Percentiles rank a stretch among this genome's conserved stretches.
These are phyloP conservation scores for Zygosaccharomyces bisporus DNA, from an alignment of 805 yeast species.

Conservation along the genomic window DNA sequence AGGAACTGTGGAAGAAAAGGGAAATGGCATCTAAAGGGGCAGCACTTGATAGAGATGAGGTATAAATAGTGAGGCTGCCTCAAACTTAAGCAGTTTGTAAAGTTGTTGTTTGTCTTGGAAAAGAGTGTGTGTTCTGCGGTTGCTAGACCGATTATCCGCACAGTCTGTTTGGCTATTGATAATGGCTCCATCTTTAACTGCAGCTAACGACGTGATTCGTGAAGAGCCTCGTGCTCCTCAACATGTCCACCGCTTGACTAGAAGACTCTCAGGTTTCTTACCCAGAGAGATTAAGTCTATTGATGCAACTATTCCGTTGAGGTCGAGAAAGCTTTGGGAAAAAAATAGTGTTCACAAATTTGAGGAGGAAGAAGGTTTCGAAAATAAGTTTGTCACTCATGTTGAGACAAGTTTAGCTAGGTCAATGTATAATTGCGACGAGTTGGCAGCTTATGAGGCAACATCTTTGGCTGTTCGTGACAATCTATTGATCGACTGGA, in stretches of 20 bases:
- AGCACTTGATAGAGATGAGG: background rate
- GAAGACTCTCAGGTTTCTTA: slow-evolving; percentile 86
- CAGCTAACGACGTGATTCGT: slow-evolving; percentile 30
- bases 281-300: slow-evolving; percentile 83
- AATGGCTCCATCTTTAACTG: slow-evolving; percentile 22
- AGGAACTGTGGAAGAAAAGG: background rate
- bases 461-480: slow-evolving; percentile 77
- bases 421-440: slow-evolving; percentile 87
- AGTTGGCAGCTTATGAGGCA: slow-evolving; percentile 89
- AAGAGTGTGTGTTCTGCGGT: background rate
- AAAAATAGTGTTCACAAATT: slow-evolving; percentile 57
- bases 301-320: slow-evolving; percentile 76
- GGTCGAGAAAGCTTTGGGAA: slow-evolving; percentile 74
- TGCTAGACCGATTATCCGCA: background rate
- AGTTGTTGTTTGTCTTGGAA: no score
- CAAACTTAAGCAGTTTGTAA: no score
- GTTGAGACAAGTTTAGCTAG: slow-evolving; percentile 92
- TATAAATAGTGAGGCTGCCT: background rate
- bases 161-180: background rate
- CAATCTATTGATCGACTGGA: slow-evolving; percentile 80
- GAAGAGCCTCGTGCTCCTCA: slow-evolving; percentile 36
- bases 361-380: slow-evolving; percentile 52
- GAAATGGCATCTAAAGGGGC: background rate
- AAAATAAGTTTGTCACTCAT: slow-evolving; percentile 68
- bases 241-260: slow-evolving; percentile 45